phyloP scores from a whole-genome alignment of 345 rosid species.

The Gossypium turneri region DNA sequence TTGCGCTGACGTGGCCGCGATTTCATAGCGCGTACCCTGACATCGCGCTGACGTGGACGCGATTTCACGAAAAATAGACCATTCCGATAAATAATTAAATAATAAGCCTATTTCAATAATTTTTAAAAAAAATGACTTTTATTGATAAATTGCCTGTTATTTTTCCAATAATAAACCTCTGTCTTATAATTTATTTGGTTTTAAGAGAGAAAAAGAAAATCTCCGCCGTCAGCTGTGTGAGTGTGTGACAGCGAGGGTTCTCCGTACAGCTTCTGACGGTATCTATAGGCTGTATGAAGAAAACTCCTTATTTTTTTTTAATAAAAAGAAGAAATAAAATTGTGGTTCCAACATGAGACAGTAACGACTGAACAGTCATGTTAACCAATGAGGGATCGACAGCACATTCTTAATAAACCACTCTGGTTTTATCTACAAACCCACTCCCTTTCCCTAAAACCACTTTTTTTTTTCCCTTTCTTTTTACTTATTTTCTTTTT shows the following conservation, averaged over 20 bases:
- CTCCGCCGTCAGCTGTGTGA: constrained; percentile 8
- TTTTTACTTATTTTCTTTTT: no score
- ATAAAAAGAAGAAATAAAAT: background rate
- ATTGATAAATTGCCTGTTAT: no score
- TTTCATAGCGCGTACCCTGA: no score
- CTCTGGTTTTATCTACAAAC: constrained; percentile 22
- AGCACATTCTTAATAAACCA: constrained; percentile 26
- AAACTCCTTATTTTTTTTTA: background rate
- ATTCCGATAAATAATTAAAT: no score
- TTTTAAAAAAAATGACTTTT: no score
- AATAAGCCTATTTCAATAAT: no score
- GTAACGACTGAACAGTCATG: background rate
- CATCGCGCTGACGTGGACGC: no score
- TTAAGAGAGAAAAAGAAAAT: background rate
- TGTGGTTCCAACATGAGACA: constrained; percentile 6
- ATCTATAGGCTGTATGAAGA: background rate
- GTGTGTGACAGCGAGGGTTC: background rate
- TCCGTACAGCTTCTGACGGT: background rate
- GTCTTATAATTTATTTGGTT: background rate
- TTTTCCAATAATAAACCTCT: no score
- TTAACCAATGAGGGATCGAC: constrained; percentile 30
- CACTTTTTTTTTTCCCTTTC: background rate
- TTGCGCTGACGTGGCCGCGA: no score
- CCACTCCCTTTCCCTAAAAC: constrained; percentile 13
- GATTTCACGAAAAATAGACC: no score